Conservation (phyloP, 2,329 filamentous ascomycete species). For the Penicillium expansum region DNA sequence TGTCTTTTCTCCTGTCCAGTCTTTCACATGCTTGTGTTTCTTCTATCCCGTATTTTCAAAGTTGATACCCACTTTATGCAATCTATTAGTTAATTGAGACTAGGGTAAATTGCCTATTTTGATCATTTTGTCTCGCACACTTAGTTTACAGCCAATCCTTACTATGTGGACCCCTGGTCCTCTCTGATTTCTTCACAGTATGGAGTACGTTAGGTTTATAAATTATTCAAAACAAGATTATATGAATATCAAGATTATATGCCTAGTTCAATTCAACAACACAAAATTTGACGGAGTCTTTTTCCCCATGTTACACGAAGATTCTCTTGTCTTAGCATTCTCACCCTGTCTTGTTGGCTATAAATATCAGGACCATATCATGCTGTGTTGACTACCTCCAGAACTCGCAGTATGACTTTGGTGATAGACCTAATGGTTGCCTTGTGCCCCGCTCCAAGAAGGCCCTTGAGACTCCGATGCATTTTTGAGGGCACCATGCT, state of each 20-base stretch:
- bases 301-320: slow-evolving; percentile 15
- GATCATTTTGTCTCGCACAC: not conserved
- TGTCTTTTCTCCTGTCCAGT: not conserved
- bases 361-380: not conserved
- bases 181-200: not conserved
- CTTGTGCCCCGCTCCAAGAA: not conserved
- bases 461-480: not conserved
- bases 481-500: not conserved
- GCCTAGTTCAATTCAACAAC: not conserved
- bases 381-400: not conserved
- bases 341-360: not conserved
- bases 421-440: not conserved
- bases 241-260: not conserved
- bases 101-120: slow-evolving; percentile 4
- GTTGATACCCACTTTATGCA: slow-evolving; percentile 12
- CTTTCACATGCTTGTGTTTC: not conserved
- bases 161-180: not conserved
- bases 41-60: not conserved
- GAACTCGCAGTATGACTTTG: not conserved
- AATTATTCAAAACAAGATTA: not conserved
- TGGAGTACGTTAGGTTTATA: not conserved
- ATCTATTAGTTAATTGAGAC: slow-evolving; percentile 6
- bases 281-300: slow-evolving; percentile 8
- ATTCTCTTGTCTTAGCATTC: not conserved
- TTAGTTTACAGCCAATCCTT: not conserved